Base-by-base conservation (phyloP, 257 asterid genomes). In the Forsythia suspensa region DNA sequence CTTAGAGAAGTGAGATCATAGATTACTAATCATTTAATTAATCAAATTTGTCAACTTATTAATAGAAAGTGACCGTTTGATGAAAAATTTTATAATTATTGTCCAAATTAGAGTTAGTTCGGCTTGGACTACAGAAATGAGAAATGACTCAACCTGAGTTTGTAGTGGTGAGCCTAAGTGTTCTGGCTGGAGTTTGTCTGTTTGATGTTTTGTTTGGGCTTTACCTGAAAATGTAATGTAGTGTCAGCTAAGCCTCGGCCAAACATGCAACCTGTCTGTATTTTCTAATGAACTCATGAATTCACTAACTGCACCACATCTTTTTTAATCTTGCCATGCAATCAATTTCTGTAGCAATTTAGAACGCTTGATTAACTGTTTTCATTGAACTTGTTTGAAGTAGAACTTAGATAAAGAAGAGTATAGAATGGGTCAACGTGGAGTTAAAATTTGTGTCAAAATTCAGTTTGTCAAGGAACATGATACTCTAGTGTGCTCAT, bases 211-310 rank as follows among this genome's bases (percentile, higher is more conserved):
- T 20, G 67, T 73, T 51, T 73, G 69, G 67, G 43, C 24, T 29
- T 48, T 44, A 12, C 51, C 36, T 5, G 12, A 48, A 24, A 38
- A 66, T 74, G 12, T 7, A 63, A 24, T 63, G 3, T 3, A 8
- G 69, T 20, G 66, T 57, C 72, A 51, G 51, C 21, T 52, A 68
- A 74, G 71, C 61, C 71, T 63, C 18, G 70, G 70, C 16, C 15
- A 63, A 24, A 21, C 2, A 0, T 9, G 40, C 38, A 63, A 63
- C 39, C 37, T 8, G 13, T 21, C 40, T 63, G 8, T 29, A 63
- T 11, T 63, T 24, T 63, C 29, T 29, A 63, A 63, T 29, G 40
- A 63, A 63, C 18, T 63, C 38, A 63, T 8, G 6, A 63, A 63
- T 11, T 63, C 70, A 11, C 70, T 24, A 29, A 21, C 39, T 29